phyloP scores from a whole-genome alignment of 2,329 filamentous ascomycete species.

The Ophiostoma perfectum region DNA sequence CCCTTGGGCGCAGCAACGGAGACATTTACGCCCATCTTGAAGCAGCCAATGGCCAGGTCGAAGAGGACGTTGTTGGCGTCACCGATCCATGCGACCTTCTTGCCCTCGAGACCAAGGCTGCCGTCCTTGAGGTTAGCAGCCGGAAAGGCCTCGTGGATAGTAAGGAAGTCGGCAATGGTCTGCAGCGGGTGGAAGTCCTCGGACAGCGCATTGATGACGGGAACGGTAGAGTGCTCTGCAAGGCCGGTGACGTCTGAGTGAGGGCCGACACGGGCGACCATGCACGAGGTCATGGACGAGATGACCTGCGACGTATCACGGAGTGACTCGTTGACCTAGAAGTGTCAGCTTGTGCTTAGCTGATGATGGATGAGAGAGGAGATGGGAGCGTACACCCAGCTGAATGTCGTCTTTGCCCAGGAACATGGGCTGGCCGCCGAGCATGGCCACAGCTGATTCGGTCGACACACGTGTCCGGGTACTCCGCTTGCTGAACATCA shows the following conservation, averaged over 20 bases:
- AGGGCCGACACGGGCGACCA: conserved; percentile 71
- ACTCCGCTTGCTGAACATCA: conserved; percentile 96
- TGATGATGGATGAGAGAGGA: background rate
- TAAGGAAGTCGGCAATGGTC: conserved; percentile 89
- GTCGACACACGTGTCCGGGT: conserved; percentile 91
- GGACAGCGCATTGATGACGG: conserved; percentile 82
- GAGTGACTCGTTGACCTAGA: conserved; percentile 82
- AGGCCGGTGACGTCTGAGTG: conserved; percentile 69
- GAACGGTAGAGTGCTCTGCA: conserved; percentile 67
- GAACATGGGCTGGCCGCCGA: conserved; percentile 96
- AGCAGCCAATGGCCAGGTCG: conserved; percentile 79
- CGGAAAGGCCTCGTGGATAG: conserved; percentile 73
- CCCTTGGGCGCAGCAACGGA: conserved; percentile 79
- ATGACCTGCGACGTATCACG: conserved; percentile 88
- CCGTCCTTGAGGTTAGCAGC: conserved; percentile 35
- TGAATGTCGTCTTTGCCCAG: conserved; percentile 94
- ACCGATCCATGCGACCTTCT: conserved; percentile 94
- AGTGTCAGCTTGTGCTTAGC: background rate
- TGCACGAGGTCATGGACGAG: conserved; percentile 84
- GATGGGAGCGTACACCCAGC: conserved; percentile 59
- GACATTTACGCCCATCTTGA: conserved; percentile 82
- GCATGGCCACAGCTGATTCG: conserved; percentile 78
- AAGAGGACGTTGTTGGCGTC: conserved; percentile 97
- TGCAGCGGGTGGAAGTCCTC: conserved; percentile 92
- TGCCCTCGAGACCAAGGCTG: conserved; percentile 64